These are phyloP conservation scores for Penicillium riverlandense DNA, from an alignment of 495 filamentous ascomycete genomes.

Conservation along the genomic window DNA sequence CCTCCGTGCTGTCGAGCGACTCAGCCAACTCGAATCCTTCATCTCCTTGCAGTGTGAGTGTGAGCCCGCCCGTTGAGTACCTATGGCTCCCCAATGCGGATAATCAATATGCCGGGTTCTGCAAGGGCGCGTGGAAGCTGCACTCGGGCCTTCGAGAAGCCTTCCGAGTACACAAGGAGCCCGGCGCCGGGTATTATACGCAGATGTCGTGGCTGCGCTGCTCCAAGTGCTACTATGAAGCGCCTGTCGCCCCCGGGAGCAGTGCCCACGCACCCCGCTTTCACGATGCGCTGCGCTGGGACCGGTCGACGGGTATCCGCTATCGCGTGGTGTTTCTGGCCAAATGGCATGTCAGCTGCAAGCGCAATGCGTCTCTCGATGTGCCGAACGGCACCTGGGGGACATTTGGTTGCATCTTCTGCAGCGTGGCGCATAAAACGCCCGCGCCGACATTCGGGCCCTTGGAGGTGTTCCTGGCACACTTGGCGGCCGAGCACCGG, in stretches of 20 bases:
- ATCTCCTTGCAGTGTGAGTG: not conserved
- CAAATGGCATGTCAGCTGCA: conserved; percentile 36
- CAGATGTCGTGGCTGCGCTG: conserved; percentile 31
- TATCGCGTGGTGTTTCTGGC: conserved; percentile 46
- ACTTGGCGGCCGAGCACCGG: conserved; percentile 27
- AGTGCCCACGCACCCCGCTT: conserved; percentile 2
- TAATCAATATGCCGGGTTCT: conserved; percentile 43
- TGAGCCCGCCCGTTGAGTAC: not conserved
- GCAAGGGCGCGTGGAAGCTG: conserved; percentile 44
- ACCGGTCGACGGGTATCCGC: conserved; percentile 25
- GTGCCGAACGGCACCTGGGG: conserved; percentile 2
- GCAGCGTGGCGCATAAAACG: conserved; percentile 28
- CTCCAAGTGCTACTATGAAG: conserved; percentile 35
- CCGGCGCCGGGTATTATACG: conserved; percentile 27
- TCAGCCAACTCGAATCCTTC: not conserved
- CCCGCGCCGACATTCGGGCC: conserved; percentile 27
- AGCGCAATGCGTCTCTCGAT: conserved; percentile 8
- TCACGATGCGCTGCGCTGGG: conserved; percentile 22
- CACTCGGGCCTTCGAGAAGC: conserved; percentile 29
- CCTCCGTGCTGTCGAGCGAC: too few relatives aligned
- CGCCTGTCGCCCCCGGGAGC: conserved; percentile 12
- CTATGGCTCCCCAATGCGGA: conserved; percentile 26
- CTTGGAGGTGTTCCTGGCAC: conserved; percentile 36
- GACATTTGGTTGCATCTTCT: conserved; percentile 41
- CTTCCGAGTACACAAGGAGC: conserved; percentile 25